phyloP scores from a whole-genome alignment of 2,329 filamentous ascomycete genomes.

The Grosmannia penicillata region DNA sequence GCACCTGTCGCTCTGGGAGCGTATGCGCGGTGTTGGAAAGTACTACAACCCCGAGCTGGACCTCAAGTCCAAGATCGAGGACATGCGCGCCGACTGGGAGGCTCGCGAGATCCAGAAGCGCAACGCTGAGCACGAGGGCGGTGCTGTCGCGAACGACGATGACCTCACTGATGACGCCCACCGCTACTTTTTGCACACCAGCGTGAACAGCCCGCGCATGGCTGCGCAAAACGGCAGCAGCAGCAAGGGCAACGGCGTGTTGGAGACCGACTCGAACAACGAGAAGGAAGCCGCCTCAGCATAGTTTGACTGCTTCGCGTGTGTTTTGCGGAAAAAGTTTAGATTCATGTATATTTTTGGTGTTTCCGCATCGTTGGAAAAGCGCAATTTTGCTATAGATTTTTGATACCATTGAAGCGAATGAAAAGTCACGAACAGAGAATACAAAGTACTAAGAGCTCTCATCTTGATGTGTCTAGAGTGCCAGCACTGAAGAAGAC shows the following conservation, averaged over 20 bases:
- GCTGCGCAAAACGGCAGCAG: conserved; percentile 1
- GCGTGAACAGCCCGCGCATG: conserved; percentile 9
- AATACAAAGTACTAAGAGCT: background rate
- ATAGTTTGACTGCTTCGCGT: background rate
- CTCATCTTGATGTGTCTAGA: too few species aligned
- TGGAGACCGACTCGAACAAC: conserved; percentile 2
- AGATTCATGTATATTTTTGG: too few species aligned
- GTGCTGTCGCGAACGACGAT: conserved; percentile 24
- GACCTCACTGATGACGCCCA: conserved; percentile 38
- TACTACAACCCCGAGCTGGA: conserved; percentile 71
- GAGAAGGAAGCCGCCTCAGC: background rate
- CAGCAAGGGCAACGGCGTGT: conserved; percentile 5
- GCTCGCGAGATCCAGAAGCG: conserved; percentile 29
- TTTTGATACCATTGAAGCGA: background rate
- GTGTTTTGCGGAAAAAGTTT: too few species aligned
- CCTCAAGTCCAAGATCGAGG: conserved; percentile 69
- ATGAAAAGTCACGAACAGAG: background rate
- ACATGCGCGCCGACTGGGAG: conserved; percentile 57
- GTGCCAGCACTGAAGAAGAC: too few species aligned
- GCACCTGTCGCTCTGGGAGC: conserved; percentile 82
- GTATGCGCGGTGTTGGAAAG: conserved; percentile 62
- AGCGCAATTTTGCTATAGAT: background rate
- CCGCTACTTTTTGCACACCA: conserved; percentile 33
- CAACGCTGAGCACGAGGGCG: conserved; percentile 31
- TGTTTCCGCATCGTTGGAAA: background rate